These are phyloP conservation scores for Penicillium waksmanii DNA, from an alignment of 495 filamentous ascomycete species.

Conservation along the genomic window DNA sequence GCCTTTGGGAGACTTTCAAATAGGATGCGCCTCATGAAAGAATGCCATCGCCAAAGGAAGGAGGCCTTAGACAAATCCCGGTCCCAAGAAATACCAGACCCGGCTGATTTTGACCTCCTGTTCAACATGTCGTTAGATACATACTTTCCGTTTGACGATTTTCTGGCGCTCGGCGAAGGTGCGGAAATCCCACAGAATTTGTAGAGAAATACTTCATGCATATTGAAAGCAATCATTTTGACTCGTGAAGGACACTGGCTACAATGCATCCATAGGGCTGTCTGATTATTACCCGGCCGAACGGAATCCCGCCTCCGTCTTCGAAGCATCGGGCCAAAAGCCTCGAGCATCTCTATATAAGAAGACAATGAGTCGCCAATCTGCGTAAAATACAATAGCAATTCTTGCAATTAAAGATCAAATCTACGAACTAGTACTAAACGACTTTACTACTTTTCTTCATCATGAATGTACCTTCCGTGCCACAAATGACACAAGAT, in stretches of 20 bases:
- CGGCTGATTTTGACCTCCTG: conserved; percentile 19
- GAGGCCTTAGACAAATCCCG: conserved; percentile 13
- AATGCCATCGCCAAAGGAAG: conserved; percentile 18
- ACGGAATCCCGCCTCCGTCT: not conserved
- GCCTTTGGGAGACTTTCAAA: conserved; percentile 15
- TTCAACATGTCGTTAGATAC: conserved; percentile 18
- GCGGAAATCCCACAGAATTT: not conserved
- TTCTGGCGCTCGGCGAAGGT: not conserved
- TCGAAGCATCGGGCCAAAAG: no score
- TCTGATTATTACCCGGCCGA: not conserved
- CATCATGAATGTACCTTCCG: not conserved
- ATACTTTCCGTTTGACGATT: conserved; percentile 21
- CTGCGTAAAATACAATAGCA: not conserved
- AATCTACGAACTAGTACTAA: no score
- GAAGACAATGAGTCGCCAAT: not conserved
- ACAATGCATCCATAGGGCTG: no score
- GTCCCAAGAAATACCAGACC: not conserved
- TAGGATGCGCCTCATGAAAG: conserved; percentile 22
- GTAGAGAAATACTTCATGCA: not conserved
- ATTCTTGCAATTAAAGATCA: no score
- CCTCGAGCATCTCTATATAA: not conserved
- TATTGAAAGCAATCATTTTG: not conserved
- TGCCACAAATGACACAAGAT: not conserved
- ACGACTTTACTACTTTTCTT: not conserved
- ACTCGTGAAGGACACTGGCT: not conserved